Conservation (phyloP, 768 basidiomycete species). For the Mrakia gelida region DNA sequence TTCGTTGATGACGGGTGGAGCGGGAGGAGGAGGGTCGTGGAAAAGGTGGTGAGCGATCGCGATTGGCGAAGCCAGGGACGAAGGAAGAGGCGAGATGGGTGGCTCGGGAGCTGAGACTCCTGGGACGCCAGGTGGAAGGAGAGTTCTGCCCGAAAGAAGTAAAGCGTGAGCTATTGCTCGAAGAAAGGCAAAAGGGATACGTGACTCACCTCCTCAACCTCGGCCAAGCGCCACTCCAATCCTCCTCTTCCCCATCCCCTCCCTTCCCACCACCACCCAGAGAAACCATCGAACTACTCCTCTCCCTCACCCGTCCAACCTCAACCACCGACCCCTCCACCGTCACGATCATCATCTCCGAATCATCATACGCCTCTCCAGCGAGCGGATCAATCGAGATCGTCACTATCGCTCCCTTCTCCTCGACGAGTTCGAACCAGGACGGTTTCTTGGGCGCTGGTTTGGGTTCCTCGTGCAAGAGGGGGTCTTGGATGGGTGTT, state of each 20-base stretch:
- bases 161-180: not conserved
- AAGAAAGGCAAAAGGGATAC: too few relatives aligned
- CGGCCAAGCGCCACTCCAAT: conserved; percentile 9
- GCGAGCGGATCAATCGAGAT: conserved; percentile 48
- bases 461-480: conserved; percentile 40
- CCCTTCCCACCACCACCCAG: not conserved
- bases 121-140: not conserved
- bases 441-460: conserved; percentile 44
- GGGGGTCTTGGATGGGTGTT: conserved; percentile 71
- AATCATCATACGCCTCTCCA: conserved; percentile 34
- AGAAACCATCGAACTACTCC: not conserved
- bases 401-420: conserved; percentile 56
- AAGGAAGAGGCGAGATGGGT: conserved; percentile 1
- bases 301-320: conserved; percentile 10
- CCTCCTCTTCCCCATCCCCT: conserved; percentile 14
- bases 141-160: not conserved
- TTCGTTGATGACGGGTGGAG: not conserved
- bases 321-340: conserved; percentile 26
- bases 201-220: conserved; percentile 17
- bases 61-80: not conserved
- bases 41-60: conserved; percentile 25
- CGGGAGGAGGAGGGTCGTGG: not conserved
- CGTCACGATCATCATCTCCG: conserved; percentile 27
- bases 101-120: conserved; percentile 6
- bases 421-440: conserved; percentile 59